Evolutionary conservation across 331 rosid species (phyloP).

Genomic region (Malus hybrid): DNA sequence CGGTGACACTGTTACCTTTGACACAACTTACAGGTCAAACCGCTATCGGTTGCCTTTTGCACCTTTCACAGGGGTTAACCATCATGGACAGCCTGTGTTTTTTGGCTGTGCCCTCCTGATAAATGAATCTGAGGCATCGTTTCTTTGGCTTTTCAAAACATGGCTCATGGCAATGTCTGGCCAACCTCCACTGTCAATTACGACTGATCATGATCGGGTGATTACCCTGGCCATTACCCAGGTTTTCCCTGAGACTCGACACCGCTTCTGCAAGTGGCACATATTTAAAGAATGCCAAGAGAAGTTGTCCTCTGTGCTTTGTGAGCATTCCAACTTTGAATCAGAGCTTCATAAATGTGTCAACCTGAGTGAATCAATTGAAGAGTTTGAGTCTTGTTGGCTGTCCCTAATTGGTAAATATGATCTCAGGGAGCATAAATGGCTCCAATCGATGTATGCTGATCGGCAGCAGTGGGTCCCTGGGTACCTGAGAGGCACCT

Average conservation of each 20-base stretch:
- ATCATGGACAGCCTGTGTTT: constrained; percentile 56
- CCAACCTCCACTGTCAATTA: constrained; percentile 37
- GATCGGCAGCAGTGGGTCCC: constrained; percentile 50
- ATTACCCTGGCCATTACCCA: constrained; percentile 32
- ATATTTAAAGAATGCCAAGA: constrained; percentile 51
- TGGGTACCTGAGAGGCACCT: constrained; percentile 41
- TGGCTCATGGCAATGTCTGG: constrained; percentile 47
- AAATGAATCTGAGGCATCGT: constrained; percentile 51
- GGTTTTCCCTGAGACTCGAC: constrained; percentile 44
- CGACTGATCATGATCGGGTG: constrained; percentile 53
- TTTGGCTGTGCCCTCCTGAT: constrained; percentile 47
- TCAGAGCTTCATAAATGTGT: constrained; percentile 39
- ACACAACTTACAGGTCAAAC: constrained; percentile 54
- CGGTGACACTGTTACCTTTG: constrained; percentile 56
- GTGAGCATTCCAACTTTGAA: constrained; percentile 39
- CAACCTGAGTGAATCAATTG: constrained; percentile 45
- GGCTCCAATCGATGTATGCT: constrained; percentile 41
- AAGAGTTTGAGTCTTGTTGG: constrained; percentile 57
- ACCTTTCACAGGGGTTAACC: constrained; percentile 52
- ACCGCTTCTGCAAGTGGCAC: constrained; percentile 59
- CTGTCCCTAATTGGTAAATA: constrained; percentile 34
- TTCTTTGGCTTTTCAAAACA: constrained; percentile 48
- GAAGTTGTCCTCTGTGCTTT: constrained; percentile 39
- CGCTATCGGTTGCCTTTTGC: constrained; percentile 55
- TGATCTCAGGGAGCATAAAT: constrained; percentile 39